Evolutionary conservation across 2,329 filamentous ascomycete genomes (phyloP).

Genomic region (Aspergillus flavus): DNA sequence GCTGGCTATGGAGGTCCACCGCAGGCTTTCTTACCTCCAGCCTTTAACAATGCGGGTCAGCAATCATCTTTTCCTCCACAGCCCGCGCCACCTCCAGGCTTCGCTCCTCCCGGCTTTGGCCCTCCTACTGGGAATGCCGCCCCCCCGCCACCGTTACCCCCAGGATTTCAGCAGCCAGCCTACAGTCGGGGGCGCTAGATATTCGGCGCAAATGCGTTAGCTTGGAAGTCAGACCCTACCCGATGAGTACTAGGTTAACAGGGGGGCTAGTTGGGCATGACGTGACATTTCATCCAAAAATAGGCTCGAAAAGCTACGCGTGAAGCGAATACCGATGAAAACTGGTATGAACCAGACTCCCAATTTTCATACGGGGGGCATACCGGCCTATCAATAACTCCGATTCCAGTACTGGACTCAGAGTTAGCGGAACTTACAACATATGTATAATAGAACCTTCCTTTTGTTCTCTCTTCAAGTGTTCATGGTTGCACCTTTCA

Average conservation of each 20-base stretch:
- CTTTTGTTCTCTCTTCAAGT: background rate
- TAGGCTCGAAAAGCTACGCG: background rate
- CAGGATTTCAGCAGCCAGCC: constrained; percentile 46
- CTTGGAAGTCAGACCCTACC: background rate
- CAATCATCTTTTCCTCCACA: constrained; percentile 36
- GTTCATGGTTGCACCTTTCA: background rate
- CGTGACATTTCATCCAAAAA: constrained; percentile 11
- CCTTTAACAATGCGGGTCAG: constrained; percentile 38
- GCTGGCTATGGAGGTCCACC: constrained; percentile 66
- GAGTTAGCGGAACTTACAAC: background rate
- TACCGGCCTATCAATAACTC: background rate
- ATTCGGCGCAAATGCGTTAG: background rate
- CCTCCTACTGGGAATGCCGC: constrained; percentile 32
- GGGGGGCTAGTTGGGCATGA: constrained; percentile 7
- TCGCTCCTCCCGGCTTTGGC: constrained; percentile 54
- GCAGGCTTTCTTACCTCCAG: constrained; percentile 43
- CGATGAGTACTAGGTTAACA: background rate
- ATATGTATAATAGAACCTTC: background rate
- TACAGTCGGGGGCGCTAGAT: constrained; percentile 42
- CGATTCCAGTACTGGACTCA: background rate
- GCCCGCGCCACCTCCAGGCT: constrained; percentile 53
- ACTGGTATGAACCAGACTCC: background rate
- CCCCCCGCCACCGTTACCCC: constrained; percentile 41
- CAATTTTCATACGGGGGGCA: constrained; percentile 1
- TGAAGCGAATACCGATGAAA: background rate